Conservation (phyloP, 495 filamentous ascomycete species). For the Trichoderma erinaceum region DNA sequence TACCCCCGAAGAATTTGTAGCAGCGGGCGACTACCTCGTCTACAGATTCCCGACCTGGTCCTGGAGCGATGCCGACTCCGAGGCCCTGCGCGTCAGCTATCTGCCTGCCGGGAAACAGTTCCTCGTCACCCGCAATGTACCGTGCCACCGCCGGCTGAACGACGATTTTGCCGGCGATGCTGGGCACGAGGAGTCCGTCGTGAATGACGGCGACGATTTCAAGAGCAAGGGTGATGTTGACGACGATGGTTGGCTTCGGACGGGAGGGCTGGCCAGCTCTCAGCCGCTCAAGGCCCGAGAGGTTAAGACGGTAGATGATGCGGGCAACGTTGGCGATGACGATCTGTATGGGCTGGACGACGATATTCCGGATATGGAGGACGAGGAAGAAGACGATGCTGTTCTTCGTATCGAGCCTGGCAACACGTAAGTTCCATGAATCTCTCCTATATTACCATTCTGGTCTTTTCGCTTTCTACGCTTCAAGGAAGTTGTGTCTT, state of each 20-base stretch:
- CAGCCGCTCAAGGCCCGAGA: constrained; percentile 70
- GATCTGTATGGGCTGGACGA: constrained; percentile 74
- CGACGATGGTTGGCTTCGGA: constrained; percentile 88
- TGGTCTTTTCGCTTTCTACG: no score
- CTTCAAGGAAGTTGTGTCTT: no score
- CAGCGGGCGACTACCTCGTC: constrained; percentile 94
- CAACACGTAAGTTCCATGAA: constrained; percentile 73
- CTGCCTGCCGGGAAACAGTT: constrained; percentile 92
- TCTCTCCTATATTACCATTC: no score
- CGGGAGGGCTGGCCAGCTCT: constrained; percentile 65
- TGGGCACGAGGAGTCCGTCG: constrained; percentile 73
- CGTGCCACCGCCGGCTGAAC: constrained; percentile 84
- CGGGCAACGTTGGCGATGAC: constrained; percentile 67
- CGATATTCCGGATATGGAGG: constrained; percentile 97
- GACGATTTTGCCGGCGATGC: constrained; percentile 89
- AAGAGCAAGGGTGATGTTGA: constrained; percentile 49
- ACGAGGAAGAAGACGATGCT: constrained; percentile 95
- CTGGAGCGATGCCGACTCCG: constrained; percentile 83
- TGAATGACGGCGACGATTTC: constrained; percentile 66
- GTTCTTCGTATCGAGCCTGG: constrained; percentile 77
- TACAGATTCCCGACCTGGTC: constrained; percentile 99
- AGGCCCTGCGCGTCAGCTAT: constrained; percentile 68
- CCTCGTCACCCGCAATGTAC: constrained; percentile 87
- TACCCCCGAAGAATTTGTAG: constrained; percentile 94
- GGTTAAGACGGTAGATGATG: constrained; percentile 80